Conservation (phyloP, 2,329 filamentous ascomycete species). For the Coniella lustricola region DNA sequence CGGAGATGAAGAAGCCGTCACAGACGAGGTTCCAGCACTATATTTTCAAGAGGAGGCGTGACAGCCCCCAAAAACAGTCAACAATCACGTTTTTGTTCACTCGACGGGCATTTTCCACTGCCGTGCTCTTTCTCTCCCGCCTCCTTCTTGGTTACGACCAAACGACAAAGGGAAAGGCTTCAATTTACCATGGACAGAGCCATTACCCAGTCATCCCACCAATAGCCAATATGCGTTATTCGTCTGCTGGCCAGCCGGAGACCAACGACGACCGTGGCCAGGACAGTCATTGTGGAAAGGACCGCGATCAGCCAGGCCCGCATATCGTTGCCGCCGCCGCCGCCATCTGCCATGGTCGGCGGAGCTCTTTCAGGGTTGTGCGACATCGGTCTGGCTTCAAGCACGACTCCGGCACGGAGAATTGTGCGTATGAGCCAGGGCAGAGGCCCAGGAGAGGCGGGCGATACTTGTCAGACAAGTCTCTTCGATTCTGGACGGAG, state of each 20-base stretch:
- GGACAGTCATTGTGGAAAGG: conserved; percentile 32
- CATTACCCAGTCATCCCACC: conserved; percentile 46
- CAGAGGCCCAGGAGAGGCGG: too few species aligned
- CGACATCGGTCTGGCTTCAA: too few species aligned
- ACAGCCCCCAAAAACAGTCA: too few species aligned
- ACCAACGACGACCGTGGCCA: conserved; percentile 32
- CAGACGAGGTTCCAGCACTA: conserved; percentile 36
- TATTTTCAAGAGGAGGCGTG: not conserved
- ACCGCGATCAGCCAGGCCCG: conserved; percentile 37
- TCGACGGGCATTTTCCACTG: too few species aligned
- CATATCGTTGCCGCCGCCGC: conserved; percentile 26
- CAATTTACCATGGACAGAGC: conserved; percentile 39
- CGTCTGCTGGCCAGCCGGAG: conserved; percentile 35
- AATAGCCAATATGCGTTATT: conserved; percentile 35
- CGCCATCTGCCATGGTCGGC: conserved; percentile 20
- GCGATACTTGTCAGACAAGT: too few species aligned
- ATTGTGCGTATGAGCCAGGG: too few species aligned
- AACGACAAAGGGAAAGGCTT: not conserved
- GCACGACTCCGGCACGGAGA: too few species aligned
- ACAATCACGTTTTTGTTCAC: too few species aligned
- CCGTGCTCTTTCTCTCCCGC: too few species aligned
- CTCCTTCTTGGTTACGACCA: too few species aligned
- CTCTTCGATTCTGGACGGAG: too few species aligned
- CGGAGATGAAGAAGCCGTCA: conserved; percentile 40
- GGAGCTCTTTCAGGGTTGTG: not conserved